These are phyloP conservation scores for Gracilaria domingensis DNA, from an alignment of 23 red algal genomes.

Conservation along the genomic window DNA sequence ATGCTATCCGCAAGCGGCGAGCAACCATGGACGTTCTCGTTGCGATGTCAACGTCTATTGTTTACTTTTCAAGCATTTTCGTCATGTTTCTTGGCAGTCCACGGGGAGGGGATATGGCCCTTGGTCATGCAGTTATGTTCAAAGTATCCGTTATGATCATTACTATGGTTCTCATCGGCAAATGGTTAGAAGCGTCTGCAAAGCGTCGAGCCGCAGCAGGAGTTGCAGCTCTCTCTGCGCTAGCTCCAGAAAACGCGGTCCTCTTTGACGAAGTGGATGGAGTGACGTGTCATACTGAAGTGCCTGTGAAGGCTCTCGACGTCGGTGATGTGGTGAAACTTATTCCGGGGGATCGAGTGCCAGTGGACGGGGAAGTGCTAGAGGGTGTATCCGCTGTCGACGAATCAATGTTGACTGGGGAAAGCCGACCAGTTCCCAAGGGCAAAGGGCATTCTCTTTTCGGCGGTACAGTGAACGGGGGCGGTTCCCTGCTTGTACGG, in stretches of 20 bases:
- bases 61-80: constrained; percentile 83
- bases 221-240: constrained; percentile 63
- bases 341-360: constrained; percentile 79
- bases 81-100: constrained; percentile 59
- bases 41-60: constrained; percentile 86
- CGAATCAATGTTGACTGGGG: constrained; percentile 97
- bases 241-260: constrained; percentile 61
- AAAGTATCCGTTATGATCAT: constrained; percentile 88
- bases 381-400: constrained; percentile 79
- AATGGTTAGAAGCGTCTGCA: constrained; percentile 94
- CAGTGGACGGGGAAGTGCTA: constrained; percentile 86
- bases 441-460: constrained; percentile 66
- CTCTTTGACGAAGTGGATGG: constrained; percentile 58
- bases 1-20: constrained; percentile 81
- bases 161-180: constrained; percentile 89
- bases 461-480: constrained; percentile 88
- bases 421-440: constrained; percentile 88
- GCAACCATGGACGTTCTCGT: constrained; percentile 98
- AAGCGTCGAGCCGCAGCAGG: constrained; percentile 87
- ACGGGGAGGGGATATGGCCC: constrained; percentile 26
- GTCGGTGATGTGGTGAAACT: constrained; percentile 87
- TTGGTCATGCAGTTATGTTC: constrained; percentile 83
- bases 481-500: constrained; percentile 80
- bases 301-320: constrained; percentile 68
- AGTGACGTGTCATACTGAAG: constrained; percentile 58